Evolutionary conservation across 192 early-diverging fungal genomes (phyloP).

Genomic region (Umbelopsis ramanniana): DNA sequence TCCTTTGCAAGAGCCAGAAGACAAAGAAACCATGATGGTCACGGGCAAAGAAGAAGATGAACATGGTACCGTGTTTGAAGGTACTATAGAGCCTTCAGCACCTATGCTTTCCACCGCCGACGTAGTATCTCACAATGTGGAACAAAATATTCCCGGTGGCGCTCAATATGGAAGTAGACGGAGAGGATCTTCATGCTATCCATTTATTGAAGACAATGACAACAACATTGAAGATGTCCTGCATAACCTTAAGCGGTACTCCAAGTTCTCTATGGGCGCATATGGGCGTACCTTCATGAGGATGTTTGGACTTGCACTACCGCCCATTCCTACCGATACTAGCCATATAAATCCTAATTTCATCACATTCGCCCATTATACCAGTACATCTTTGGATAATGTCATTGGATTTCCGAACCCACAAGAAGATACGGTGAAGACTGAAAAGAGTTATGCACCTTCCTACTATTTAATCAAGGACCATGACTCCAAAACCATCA

Average conservation of each 20-base stretch:
- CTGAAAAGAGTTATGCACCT: conserved; percentile 28
- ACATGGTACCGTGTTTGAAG: background rate
- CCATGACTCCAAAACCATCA: conserved; percentile 45
- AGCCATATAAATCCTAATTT: background rate
- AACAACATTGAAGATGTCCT: conserved; percentile 32
- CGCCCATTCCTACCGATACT: background rate
- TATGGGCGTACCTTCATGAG: conserved; percentile 24
- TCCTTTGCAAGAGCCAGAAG: conserved; percentile 25
- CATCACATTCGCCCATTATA: conserved; percentile 25
- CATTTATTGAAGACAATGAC: conserved; percentile 11
- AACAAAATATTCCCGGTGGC: background rate
- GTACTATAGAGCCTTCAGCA: background rate
- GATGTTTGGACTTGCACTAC: conserved; percentile 22
- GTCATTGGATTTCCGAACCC: conserved; percentile 18
- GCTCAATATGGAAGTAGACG: background rate
- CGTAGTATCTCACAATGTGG: background rate
- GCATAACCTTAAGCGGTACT: conserved; percentile 40
- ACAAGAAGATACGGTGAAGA: background rate
- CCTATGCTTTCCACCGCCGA: background rate
- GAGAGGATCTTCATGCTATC: background rate
- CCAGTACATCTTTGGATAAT: background rate
- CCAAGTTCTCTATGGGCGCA: conserved; percentile 38
- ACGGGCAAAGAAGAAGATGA: conserved; percentile 5
- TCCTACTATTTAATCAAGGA: conserved; percentile 54
- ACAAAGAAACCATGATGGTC: conserved; percentile 29